Evolutionary conservation across 305 asterid species (phyloP), one percentile per base, ranked within the genome.

Genomic region (Fraxinus albicans): DNA sequence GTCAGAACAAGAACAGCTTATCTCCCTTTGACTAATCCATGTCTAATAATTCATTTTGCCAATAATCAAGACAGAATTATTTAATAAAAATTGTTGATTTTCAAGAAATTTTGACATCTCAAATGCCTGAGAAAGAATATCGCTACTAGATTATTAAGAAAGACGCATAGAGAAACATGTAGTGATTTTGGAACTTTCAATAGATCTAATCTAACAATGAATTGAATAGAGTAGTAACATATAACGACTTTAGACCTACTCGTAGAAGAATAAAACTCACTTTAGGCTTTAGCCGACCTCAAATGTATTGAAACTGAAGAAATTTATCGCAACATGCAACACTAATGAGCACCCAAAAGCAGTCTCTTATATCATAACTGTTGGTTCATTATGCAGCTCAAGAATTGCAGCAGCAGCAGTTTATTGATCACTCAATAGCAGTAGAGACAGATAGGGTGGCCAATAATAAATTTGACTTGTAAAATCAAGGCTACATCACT

Each of bases 21-120:
- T 50, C 79, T 86, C 65, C 81, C 84, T 89, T 84, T 87, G 88
- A 88, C 92, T 85, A 84, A 90, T 83, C 84, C 88, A 63, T 86
- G 82, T 87, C 86, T 86, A 86, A 81, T 81, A 69, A 86, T 84
- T 82, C 85, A 84, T 78, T 29, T 63, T 65, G 79, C 78, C 86
- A 81, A 74, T 72, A 72, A 29, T 69, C 34, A 69, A 69, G 40
- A 67, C 74, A 69, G 38, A 29, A 29, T 69, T 29, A 38, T 69
- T 69, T 69, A 69, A 69, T 69, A 27, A 69, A 69, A 25, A 67
- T 65, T 27, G 19, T 25, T 10, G 74, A 21, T 25, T 27, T 67
- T 29, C 75, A 27, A 69, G 38, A 69, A 27, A 69, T 3, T 69
- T 69, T 69, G 8, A 5, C 2, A 69, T 29, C 38, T 65, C 34